These are phyloP conservation scores for Moesziomyces parantarcticus DNA, from an alignment of 1,284 basidiomycete species.

Conservation along the genomic window DNA sequence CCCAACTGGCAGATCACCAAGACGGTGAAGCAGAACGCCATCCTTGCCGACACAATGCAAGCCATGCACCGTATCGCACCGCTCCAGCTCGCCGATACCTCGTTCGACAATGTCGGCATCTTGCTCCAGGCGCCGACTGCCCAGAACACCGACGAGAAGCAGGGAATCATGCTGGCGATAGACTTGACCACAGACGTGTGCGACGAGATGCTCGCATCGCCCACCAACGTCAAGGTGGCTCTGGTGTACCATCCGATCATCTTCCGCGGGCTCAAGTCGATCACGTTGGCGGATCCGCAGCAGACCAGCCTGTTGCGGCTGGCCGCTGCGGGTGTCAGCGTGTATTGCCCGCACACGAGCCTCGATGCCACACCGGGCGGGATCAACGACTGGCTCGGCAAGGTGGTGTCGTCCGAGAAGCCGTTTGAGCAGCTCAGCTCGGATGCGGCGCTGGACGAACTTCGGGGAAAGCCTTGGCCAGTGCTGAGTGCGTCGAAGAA, in stretches of 20 bases:
- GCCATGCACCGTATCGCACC: constrained; percentile 53
- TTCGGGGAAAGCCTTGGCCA: constrained; percentile 5
- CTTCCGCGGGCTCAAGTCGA: constrained; percentile 80
- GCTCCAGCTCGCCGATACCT: constrained; percentile 55
- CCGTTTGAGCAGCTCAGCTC: constrained; percentile 23
- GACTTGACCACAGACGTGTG: constrained; percentile 63
- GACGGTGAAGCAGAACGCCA: constrained; percentile 31
- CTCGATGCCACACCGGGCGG: constrained; percentile 84
- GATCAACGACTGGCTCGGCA: constrained; percentile 74
- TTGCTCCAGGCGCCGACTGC: constrained; percentile 45
- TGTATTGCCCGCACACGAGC: constrained; percentile 88
- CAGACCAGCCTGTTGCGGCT: constrained; percentile 83
- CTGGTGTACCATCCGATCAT: constrained; percentile 82
- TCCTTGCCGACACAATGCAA: constrained; percentile 27
- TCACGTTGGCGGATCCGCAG: constrained; percentile 82
- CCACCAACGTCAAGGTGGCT: constrained; percentile 71
- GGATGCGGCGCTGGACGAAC: background rate
- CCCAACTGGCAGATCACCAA: constrained; percentile 48
- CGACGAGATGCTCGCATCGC: constrained; percentile 56
- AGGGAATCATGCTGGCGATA: constrained; percentile 61
- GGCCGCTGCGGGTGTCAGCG: constrained; percentile 81
- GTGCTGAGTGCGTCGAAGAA: constrained; percentile 20
- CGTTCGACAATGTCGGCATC: constrained; percentile 66
- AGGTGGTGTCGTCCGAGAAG: constrained; percentile 32
- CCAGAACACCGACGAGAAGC: constrained; percentile 9